Conservation (phyloP, 2,329 filamentous ascomycete genomes). For the Botrytis byssoidea region DNA sequence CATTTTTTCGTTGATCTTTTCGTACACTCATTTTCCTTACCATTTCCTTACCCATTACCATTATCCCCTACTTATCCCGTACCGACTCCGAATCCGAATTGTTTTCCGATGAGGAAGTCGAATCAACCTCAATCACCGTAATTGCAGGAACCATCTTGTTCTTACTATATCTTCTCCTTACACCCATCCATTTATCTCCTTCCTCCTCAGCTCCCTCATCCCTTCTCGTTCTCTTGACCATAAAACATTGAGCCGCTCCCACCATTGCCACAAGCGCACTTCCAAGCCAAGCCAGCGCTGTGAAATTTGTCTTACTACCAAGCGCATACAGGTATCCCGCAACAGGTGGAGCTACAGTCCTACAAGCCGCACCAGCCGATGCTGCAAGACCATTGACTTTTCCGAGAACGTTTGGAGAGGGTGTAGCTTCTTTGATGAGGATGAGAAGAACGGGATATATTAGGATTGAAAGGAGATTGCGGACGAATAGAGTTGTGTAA, state of each 20-base stretch:
- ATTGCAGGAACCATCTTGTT: neutral
- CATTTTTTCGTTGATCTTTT: neutral
- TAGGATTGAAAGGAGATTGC: constrained; percentile 61
- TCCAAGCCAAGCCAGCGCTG: constrained; percentile 63
- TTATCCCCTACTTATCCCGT: neutral
- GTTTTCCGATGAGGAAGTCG: neutral
- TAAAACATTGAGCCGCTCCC: constrained; percentile 60
- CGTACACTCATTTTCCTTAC: neutral
- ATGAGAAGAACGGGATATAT: constrained; percentile 65
- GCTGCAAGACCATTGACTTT: constrained; percentile 66
- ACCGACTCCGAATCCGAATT: neutral
- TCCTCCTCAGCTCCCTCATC: constrained; percentile 22
- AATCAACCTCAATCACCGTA: constrained; percentile 5
- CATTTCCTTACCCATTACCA: neutral
- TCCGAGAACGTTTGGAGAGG: constrained; percentile 55
- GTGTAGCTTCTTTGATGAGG: constrained; percentile 65
- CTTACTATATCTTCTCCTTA: neutral
- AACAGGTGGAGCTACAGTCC: constrained; percentile 65
- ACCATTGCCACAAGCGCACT: constrained; percentile 56
- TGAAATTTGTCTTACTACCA: constrained; percentile 58
- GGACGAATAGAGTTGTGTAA: constrained; percentile 48
- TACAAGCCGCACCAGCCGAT: constrained; percentile 62
- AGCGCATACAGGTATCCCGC: constrained; percentile 62
- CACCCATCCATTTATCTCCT: neutral
- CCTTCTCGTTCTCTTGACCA: constrained; percentile 28